Percentiles rank a stretch among this genome's conserved stretches.
Evolutionary conservation across 805 yeast genomes (phyloP).

Genomic region (Candida anglica): DNA sequence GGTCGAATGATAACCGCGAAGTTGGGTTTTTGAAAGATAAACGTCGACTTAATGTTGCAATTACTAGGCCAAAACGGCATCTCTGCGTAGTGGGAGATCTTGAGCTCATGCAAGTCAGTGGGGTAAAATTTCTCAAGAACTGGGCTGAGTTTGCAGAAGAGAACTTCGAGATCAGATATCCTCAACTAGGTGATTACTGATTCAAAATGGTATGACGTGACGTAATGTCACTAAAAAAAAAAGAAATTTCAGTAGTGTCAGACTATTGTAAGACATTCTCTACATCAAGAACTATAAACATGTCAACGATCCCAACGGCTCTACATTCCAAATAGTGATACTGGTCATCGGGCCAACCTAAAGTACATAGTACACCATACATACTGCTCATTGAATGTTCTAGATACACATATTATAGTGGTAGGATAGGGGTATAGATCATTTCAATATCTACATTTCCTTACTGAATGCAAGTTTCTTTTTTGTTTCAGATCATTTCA

Average conservation of each 20-base stretch:
- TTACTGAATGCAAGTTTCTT: too few relatives aligned
- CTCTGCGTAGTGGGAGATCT: constrained; percentile 83
- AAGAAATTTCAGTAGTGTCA: too few relatives aligned
- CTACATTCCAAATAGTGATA: neutral
- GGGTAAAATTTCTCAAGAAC: constrained; percentile 45
- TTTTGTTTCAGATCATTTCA: too few relatives aligned
- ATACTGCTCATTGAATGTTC: neutral
- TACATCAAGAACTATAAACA: neutral
- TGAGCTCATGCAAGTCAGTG: constrained; percentile 53
- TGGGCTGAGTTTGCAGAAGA: constrained; percentile 76
- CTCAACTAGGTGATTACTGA: constrained; percentile 33
- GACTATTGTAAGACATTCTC: neutral
- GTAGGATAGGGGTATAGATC: too few relatives aligned
- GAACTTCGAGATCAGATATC: constrained; percentile 63
- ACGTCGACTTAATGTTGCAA: constrained; percentile 86
- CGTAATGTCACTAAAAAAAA: neutral
- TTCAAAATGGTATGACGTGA: neutral
- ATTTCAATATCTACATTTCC: too few relatives aligned
- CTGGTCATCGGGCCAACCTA: neutral
- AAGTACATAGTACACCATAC: neutral
- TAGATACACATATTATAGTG: too few relatives aligned
- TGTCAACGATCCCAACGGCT: neutral
- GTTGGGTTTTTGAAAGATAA: constrained; percentile 82
- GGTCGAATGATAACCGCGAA: constrained; percentile 67
- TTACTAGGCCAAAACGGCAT: constrained; percentile 85